These are phyloP conservation scores for Erucastrum elatum DNA, from an alignment of 345 rosid species.

Conservation along the genomic window DNA sequence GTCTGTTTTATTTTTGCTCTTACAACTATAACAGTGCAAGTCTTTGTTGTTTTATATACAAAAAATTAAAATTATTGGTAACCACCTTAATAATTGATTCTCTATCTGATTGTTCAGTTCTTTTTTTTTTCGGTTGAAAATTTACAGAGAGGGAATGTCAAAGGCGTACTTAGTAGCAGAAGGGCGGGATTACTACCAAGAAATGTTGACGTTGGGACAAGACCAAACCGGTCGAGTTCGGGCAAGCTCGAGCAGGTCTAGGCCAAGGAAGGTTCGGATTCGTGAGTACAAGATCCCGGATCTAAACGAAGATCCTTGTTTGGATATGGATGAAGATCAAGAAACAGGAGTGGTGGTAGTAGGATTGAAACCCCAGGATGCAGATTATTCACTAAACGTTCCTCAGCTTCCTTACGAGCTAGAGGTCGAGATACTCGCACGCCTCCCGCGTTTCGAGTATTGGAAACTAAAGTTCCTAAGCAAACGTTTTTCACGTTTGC, in stretches of 20 bases:
- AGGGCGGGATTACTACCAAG: not conserved
- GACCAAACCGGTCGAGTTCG: constrained; percentile 21
- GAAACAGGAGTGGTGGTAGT: constrained; percentile 9
- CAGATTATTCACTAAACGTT: constrained; percentile 65
- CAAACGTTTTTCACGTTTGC: constrained; percentile 50
- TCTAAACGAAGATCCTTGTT: constrained; percentile 34
- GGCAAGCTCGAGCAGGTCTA: constrained; percentile 23
- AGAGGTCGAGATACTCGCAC: constrained; percentile 70
- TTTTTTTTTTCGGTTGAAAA: not conserved
- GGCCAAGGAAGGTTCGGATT: constrained; percentile 31
- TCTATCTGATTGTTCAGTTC: not conserved
- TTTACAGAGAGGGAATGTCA: constrained; percentile 44
- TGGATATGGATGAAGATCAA: constrained; percentile 31
- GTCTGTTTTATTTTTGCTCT: not conserved
- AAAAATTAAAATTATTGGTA: not conserved
- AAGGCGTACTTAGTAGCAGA: constrained; percentile 9
- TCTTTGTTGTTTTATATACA: not conserved
- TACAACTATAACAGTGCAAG: not conserved
- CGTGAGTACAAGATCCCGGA: constrained; percentile 26
- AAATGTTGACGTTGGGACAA: constrained; percentile 32
- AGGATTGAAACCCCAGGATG: constrained; percentile 75
- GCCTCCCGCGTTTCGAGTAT: constrained; percentile 68
- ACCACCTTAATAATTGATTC: not conserved
- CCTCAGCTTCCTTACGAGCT: constrained; percentile 68
- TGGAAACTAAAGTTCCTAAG: constrained; percentile 62